Base-by-base conservation (phyloP, 805 yeast species). In the Debaryomyces maramus region DNA sequence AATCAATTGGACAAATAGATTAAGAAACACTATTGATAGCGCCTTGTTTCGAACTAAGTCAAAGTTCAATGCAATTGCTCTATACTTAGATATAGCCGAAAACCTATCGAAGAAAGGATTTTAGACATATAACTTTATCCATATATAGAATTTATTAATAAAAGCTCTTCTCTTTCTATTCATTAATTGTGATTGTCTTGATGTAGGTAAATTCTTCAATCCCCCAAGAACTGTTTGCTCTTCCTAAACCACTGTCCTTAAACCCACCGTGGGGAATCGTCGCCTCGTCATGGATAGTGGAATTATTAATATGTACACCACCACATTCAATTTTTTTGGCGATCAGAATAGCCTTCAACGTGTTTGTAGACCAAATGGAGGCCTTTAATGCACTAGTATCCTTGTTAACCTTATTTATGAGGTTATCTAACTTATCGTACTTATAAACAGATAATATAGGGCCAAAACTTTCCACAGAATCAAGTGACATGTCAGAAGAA, bases 1-100 rank as follows among this genome's bases (percentile, higher is more conserved):
- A 43, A 87, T 89, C 36, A 90, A 89, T 55, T 84, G 96, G 95
- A 76, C 82, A 35, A 83, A 81, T 51, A 55, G 70, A 3, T 42
- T 75, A 3, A 73, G 77, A 43, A 45, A 70, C 51, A 41, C 60
- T 45, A 28, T 64, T 38, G 67, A 70, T 55, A 54, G 48, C 48
- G 37, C 53, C 36, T 34, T 52, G 45, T 58, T 56, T 50, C 48
- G 55, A 51, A 58, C 57, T 53, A 48, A 62, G 46, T 68, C 65
- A 2, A 64, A 67, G 13, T 81, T 84, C 54, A 77, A 84, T 48
- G 84, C 93, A 0, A 67, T 81, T 27, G 83, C 84, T 13, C 73
- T 87, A 47, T 87, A 87, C 54, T 62, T 84, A 30, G 81, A 81
- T 45, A 75, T 86, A 14, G 81, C 85, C 14, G 82, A 85, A 46